Percentiles rank a stretch among this genome's conserved stretches.
Evolutionary conservation across 441 rosid species (phyloP).

Genomic region (Populus trichocarpa): DNA sequence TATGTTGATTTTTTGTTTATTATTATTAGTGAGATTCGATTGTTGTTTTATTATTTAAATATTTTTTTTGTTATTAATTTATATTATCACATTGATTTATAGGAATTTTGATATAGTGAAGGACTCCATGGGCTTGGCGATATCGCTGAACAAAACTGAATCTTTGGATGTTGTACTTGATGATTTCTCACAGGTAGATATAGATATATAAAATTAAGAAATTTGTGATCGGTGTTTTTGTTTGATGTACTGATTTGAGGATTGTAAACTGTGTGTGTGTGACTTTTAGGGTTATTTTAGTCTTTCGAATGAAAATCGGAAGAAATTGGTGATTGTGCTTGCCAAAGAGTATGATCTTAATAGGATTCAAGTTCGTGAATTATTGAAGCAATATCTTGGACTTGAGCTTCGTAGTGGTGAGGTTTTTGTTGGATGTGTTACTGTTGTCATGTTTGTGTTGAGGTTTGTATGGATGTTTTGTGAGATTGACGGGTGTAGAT

Average conservation of each 20-base stretch:
- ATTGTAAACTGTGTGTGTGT: neutral
- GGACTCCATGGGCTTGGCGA: constrained; percentile 79
- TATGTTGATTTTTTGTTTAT: too few species aligned
- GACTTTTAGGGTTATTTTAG: constrained; percentile 59
- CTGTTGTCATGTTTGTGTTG: neutral
- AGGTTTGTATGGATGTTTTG: neutral
- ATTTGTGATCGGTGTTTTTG: neutral
- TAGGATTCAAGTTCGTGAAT: constrained; percentile 63
- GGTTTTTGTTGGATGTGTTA: constrained; percentile 8
- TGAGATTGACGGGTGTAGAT: constrained; percentile 12
- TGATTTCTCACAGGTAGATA: constrained; percentile 65
- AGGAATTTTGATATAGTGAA: constrained; percentile 70
- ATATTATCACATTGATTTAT: neutral
- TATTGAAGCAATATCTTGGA: constrained; percentile 79
- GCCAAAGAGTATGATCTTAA: constrained; percentile 85
- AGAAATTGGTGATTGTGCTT: constrained; percentile 51
- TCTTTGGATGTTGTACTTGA: constrained; percentile 62
- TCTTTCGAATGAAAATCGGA: constrained; percentile 60
- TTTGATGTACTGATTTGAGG: neutral
- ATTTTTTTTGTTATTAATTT: constrained; percentile 1
- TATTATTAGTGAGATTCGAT: too few species aligned
- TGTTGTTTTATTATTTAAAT: neutral
- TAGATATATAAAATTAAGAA: neutral
- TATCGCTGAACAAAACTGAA: constrained; percentile 69
- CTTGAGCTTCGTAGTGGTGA: constrained; percentile 55